phyloP scores from a whole-genome alignment of 83 land plant species.

The Picea engelmannii region DNA sequence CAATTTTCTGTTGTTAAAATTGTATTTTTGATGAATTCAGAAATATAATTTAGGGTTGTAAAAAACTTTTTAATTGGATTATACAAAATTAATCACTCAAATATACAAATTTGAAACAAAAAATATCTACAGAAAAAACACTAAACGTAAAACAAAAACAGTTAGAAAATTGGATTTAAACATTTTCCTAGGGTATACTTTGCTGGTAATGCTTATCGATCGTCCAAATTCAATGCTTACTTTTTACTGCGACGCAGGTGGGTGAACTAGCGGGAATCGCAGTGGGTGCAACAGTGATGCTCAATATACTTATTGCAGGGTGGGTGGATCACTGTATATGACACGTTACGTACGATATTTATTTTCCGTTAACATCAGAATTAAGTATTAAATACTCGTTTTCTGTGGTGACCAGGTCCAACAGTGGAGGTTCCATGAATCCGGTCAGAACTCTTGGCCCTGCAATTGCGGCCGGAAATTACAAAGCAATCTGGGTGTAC shows the following conservation, averaged over 20 bases:
- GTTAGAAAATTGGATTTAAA: no score
- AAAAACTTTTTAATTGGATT: no score
- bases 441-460: conserved; percentile 69
- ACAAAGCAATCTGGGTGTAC: conserved; percentile 45
- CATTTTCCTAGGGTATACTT: background rate
- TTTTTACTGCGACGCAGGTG: conserved; percentile 31
- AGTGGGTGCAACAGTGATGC: conserved; percentile 74
- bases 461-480: conserved; percentile 60
- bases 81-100: no score
- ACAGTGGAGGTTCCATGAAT: conserved; percentile 65
- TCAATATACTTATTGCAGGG: conserved; percentile 79
- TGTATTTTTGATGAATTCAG: no score
- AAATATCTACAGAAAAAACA: no score
- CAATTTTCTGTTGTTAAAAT: no score
- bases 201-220: background rate
- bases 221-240: background rate
- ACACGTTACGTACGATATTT: background rate
- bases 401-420: conserved; percentile 25
- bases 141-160: no score
- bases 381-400: no score
- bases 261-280: conserved; percentile 84
- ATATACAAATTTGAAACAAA: no score
- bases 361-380: background rate
- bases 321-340: background rate
- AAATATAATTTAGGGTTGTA: no score